Percentiles rank a stretch among this genome's conserved stretches.
Evolutionary conservation across 768 basidiomycete genomes (phyloP).

Genomic region (Pholiota microspora): DNA sequence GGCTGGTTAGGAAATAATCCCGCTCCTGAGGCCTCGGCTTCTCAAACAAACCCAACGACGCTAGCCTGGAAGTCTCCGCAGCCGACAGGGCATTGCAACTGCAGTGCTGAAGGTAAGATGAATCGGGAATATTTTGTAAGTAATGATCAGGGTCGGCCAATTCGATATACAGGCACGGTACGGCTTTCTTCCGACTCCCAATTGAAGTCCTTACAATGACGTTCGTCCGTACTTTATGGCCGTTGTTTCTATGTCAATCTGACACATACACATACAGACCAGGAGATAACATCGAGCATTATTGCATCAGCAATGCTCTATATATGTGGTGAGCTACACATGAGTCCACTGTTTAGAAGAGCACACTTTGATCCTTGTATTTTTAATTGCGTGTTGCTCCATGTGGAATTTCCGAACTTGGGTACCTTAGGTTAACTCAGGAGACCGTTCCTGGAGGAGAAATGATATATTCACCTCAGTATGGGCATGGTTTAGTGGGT

Average conservation of each 20-base stretch:
- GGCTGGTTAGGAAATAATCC: slow-evolving; percentile 18
- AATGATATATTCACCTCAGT: background rate
- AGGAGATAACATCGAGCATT: slow-evolving; percentile 1
- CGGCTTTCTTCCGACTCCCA: slow-evolving; percentile 4
- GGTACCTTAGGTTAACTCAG: slow-evolving; percentile 10
- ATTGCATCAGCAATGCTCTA: slow-evolving; percentile 7
- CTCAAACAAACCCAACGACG: slow-evolving; percentile 18
- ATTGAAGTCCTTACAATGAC: slow-evolving; percentile 14
- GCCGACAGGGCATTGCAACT: slow-evolving; percentile 17
- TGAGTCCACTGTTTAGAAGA: background rate
- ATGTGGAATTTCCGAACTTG: slow-evolving; percentile 16
- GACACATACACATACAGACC: slow-evolving; percentile 7
- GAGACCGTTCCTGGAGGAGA: slow-evolving; percentile 19
- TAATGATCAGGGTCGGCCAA: slow-evolving; percentile 20
- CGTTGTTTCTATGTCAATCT: slow-evolving; percentile 8
- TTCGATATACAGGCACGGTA: slow-evolving; percentile 12
- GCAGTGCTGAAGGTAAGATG: slow-evolving; percentile 14
- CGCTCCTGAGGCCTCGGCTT: slow-evolving; percentile 23
- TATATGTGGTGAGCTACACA: background rate
- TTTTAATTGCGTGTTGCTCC: slow-evolving; percentile 16
- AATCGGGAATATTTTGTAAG: slow-evolving; percentile 18
- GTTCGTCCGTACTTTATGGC: slow-evolving; percentile 13
- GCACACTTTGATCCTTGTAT: slow-evolving; percentile 6
- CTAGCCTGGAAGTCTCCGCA: slow-evolving; percentile 19
- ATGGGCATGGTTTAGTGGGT: background rate